These are phyloP conservation scores for Hymenoscyphus fructigenus DNA, from an alignment of 2,329 filamentous ascomycete genomes.

Conservation along the genomic window DNA sequence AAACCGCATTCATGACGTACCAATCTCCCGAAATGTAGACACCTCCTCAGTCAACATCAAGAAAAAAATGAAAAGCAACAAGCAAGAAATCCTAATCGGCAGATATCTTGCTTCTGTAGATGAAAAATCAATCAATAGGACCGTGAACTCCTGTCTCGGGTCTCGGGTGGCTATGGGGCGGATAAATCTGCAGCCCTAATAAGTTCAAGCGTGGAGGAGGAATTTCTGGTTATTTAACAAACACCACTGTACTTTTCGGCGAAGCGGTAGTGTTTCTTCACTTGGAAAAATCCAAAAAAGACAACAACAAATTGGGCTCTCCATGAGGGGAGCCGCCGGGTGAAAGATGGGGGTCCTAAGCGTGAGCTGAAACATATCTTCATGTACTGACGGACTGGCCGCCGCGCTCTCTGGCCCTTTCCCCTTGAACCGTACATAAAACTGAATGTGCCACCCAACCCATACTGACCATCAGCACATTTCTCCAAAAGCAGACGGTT, in stretches of 20 bases:
- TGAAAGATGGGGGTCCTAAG: not conserved
- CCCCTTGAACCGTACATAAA: conserved; percentile 10
- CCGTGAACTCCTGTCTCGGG: not conserved
- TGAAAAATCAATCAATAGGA: conserved; percentile 3
- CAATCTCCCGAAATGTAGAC: not conserved
- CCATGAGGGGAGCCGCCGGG: not conserved
- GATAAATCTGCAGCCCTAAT: conserved; percentile 9
- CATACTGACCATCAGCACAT: not conserved
- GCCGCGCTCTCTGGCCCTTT: not conserved
- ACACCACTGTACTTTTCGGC: conserved; percentile 5
- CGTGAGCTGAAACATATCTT: conserved; percentile 9
- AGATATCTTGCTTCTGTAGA: not conserved
- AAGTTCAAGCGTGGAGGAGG: not conserved
- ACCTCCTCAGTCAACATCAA: conserved; percentile 1
- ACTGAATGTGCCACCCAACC: conserved; percentile 13
- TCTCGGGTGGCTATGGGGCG: conserved; percentile 10
- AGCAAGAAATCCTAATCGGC: not conserved
- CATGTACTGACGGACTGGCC: not conserved
- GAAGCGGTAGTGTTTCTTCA: conserved; percentile 8
- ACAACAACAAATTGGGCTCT: not conserved
- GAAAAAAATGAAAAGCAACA: not conserved
- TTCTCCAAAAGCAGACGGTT: conserved; percentile 4
- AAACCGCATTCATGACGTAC: conserved; percentile 1
- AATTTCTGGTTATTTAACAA: conserved; percentile 6
- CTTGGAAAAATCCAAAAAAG: not conserved